These are phyloP conservation scores for Ogataea ganodermae DNA, from an alignment of 805 yeast species.

Conservation along the genomic window DNA sequence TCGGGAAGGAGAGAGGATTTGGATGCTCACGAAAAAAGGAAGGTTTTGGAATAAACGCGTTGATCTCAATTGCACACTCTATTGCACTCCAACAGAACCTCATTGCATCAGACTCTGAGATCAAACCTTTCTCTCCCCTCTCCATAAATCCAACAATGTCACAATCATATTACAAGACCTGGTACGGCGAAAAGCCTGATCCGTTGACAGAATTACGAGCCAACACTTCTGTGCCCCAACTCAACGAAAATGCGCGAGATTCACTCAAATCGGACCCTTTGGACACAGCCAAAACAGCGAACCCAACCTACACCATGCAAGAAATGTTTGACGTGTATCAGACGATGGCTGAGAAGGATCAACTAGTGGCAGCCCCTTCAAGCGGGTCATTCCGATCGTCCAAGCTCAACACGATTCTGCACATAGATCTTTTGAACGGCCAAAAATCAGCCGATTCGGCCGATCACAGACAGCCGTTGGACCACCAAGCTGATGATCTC, in stretches of 20 bases:
- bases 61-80: neutral
- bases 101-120: neutral
- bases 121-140: neutral
- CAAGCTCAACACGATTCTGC: slow-evolving; percentile 19
- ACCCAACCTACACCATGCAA: slow-evolving; percentile 45
- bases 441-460: slow-evolving; percentile 31
- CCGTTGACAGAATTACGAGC: slow-evolving; percentile 1
- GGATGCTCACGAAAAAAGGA: neutral
- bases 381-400: slow-evolving; percentile 36
- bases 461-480: neutral
- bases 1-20: neutral
- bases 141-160: slow-evolving; percentile 27
- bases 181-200: slow-evolving; percentile 20
- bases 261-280: neutral
- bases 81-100: neutral
- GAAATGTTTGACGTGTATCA: slow-evolving; percentile 58
- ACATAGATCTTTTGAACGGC: slow-evolving; percentile 21
- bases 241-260: slow-evolving; percentile 1
- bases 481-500: slow-evolving; percentile 12
- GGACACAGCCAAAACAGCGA: neutral
- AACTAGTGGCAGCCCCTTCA: slow-evolving; percentile 21
- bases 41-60: neutral
- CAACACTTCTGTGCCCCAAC: neutral
- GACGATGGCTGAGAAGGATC: slow-evolving; percentile 36
- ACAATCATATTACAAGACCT: slow-evolving; percentile 36